Evolutionary conservation across 345 rosid species (phyloP).

Genomic region (Reutealis trisperma): DNA sequence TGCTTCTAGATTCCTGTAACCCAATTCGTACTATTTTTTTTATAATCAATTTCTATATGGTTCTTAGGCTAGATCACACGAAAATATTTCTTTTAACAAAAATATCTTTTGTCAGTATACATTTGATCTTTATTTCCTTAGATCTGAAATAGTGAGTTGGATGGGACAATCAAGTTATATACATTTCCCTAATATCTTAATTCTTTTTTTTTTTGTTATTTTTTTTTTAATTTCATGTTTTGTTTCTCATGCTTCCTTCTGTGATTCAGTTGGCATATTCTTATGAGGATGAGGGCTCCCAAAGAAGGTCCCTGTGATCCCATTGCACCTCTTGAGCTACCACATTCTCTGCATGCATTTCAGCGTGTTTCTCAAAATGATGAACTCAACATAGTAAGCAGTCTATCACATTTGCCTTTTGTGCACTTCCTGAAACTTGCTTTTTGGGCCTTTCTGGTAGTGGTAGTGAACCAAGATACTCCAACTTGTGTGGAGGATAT

Average conservation of each 20-base stretch:
- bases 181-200: not conserved
- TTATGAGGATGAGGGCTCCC: constrained; percentile 85
- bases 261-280: constrained; percentile 77
- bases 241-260: not conserved
- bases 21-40: not conserved
- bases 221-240: not conserved
- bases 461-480: not conserved
- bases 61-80: not conserved
- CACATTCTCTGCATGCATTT: constrained; percentile 91
- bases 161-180: not conserved
- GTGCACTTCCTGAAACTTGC: constrained; percentile 4
- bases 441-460: not conserved
- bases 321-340: constrained; percentile 85
- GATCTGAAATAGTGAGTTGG: not conserved
- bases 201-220: not conserved
- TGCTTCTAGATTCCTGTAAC: not conserved
- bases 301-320: constrained; percentile 79
- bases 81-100: not conserved
- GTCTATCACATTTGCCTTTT: constrained; percentile 4
- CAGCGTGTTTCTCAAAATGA: constrained; percentile 72
- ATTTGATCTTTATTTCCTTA: not conserved
- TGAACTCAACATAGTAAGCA: constrained; percentile 59
- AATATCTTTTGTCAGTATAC: not conserved
- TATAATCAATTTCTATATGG: not conserved
- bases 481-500: not conserved